Evolutionary conservation across 176 grass and related monocot species (phyloP).

Genomic region (Olyra latifolia): DNA sequence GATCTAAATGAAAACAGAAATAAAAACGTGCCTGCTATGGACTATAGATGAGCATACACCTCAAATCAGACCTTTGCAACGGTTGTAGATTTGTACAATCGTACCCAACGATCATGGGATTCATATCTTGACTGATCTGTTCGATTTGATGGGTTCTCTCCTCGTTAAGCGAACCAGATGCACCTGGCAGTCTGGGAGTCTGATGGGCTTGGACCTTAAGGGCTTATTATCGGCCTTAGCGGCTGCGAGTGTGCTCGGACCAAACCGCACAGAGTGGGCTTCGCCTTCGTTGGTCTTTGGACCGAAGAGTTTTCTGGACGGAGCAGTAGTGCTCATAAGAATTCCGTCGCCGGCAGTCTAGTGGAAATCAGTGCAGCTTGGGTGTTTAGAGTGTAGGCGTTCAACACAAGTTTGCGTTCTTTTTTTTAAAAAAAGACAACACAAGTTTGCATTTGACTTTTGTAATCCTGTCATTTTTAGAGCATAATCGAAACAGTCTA

Average conservation of each 20-base stretch:
- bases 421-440: too few species aligned
- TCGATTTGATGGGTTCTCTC: not conserved
- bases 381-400: not conserved
- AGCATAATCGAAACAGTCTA: not conserved
- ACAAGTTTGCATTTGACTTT: constrained; percentile 14
- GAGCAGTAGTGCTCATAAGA: not conserved
- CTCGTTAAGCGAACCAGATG: not conserved
- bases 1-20: too few species aligned
- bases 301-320: not conserved
- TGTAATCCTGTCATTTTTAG: not conserved
- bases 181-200: not conserved
- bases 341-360: not conserved
- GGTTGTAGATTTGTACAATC: not conserved
- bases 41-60: not conserved
- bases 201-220: constrained; percentile 23
- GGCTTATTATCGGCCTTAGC: not conserved
- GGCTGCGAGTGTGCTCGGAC: constrained; percentile 24
- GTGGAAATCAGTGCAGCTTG: not conserved
- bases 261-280: constrained; percentile 22
- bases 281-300: not conserved
- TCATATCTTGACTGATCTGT: not conserved
- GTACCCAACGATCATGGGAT: not conserved
- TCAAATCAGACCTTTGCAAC: not conserved
- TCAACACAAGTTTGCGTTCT: not conserved
- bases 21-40: too few species aligned